A percentile compares a stretch with the other conserved stretches of the same genome.
Conservation (phyloP, 768 basidiomycete species). For the Lactarius deliciosus region DNA sequence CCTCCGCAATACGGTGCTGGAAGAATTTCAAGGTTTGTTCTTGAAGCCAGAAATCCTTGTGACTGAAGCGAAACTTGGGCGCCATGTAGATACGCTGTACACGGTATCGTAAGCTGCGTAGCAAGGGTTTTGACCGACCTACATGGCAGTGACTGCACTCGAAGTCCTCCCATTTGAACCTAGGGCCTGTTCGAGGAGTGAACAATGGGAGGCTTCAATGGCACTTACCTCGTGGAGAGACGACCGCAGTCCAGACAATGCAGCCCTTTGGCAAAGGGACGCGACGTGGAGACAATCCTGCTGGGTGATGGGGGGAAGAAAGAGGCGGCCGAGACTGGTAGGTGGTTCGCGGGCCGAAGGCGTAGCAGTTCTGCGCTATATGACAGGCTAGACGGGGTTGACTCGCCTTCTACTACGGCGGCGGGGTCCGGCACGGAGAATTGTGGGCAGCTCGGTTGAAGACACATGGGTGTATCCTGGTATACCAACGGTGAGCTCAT, state of each 20-base stretch:
- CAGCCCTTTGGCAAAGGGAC: conserved; percentile 62
- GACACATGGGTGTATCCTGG: conserved; percentile 57
- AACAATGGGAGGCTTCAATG: background rate
- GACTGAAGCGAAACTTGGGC: conserved; percentile 10
- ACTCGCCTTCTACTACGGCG: conserved; percentile 35
- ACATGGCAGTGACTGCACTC: conserved; percentile 66
- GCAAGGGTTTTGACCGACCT: conserved; percentile 21
- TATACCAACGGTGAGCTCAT: conserved; percentile 54
- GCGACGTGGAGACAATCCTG: conserved; percentile 44
- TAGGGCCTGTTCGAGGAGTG: conserved; percentile 35
- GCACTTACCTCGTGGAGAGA: conserved; percentile 64
- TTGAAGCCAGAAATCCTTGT: conserved; percentile 27
- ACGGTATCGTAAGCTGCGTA: background rate
- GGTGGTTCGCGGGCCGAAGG: conserved; percentile 20
- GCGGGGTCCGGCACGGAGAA: conserved; percentile 49
- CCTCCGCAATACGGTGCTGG: conserved; percentile 24
- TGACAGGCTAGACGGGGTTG: conserved; percentile 44
- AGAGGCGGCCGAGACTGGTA: conserved; percentile 37
- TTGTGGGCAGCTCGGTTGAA: conserved; percentile 52
- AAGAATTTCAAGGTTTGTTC: conserved; percentile 20
- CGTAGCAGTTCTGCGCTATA: conserved; percentile 32
- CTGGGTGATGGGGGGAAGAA: conserved; percentile 38
- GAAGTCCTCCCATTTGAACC: conserved; percentile 74
- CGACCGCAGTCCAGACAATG: conserved; percentile 71
- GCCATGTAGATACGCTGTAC: conserved; percentile 23